Base-by-base conservation (phyloP, 2,329 filamentous ascomycete species). In the Ambrosiella cleistominuta region DNA sequence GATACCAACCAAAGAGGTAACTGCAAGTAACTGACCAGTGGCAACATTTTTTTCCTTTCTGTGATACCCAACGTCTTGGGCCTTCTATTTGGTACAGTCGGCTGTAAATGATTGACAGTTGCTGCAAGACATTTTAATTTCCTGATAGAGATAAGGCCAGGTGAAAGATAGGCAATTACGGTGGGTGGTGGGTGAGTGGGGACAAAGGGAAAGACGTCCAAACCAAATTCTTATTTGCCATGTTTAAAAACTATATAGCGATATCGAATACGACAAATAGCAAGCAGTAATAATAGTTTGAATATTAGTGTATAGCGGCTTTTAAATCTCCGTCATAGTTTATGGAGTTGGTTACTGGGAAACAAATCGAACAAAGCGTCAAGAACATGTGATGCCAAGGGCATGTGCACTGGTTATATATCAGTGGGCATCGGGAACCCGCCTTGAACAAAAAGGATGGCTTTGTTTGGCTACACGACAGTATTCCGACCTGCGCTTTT, bases 371-470 rank as follows among this genome's bases (percentile, higher is more conserved):
- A 19, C 17, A 36, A 37, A 36, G 27, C 27, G 35, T 36, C 38
- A 38, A 35, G n/a, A 53, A 36, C 51, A 38, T 53, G 51, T 15
- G 51, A 53, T 53, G 27, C 51, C 51, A 53, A 53, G 51, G 51
- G 49, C 27, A 38, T 53, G 51, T 53, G 51, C 35, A 53, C 51
- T 19, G 19, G 19, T 19, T 1, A 19, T 19, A 19, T 19, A 19
- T 19, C 19, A 19, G 19, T 19, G 19, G 19, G 19, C 19, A 19
- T 3, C 19, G 3, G 19, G 19, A 19, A 19, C 19, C 19, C 19
- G 19, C 19, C 19, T 19, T 19, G 19, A 19, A 19, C 19, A 19
- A 19, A 19, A 19, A 19, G 27, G 2, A 27, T 27, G 27, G 27
- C 4, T 3, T 27, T 27, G 4, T 27, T 5, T 27, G 27, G 27